These are phyloP conservation scores for Albifimbria verrucaria DNA, from an alignment of 2,329 filamentous ascomycete genomes.

Conservation along the genomic window DNA sequence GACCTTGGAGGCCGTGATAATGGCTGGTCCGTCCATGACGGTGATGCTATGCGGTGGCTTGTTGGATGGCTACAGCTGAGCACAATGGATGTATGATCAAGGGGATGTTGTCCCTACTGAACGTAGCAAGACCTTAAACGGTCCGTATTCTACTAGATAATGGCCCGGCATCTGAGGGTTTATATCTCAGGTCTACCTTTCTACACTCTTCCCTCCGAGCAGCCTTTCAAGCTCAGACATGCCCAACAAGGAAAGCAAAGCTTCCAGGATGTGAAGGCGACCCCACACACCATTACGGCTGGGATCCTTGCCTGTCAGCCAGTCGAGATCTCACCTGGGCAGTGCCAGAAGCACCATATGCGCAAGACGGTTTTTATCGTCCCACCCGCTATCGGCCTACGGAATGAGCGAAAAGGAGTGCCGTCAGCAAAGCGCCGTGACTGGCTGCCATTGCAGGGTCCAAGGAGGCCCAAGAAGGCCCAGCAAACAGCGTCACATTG, in stretches of 20 bases:
- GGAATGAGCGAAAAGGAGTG: not conserved
- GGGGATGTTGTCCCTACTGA: not conserved
- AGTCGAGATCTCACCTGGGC: not conserved
- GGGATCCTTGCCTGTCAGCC: not conserved
- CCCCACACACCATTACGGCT: not conserved
- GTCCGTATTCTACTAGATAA: not conserved
- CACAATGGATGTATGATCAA: too few relatives aligned
- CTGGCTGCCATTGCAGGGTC: too few relatives aligned
- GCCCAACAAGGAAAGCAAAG: not conserved
- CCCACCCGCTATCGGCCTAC: not conserved
- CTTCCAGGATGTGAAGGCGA: not conserved
- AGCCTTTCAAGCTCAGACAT: not conserved
- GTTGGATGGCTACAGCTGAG: too few relatives aligned
- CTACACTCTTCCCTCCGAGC: not conserved
- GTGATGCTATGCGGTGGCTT: conserved; percentile 9
- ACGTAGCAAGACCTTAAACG: not conserved
- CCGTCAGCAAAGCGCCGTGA: too few relatives aligned
- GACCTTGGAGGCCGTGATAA: conserved; percentile 35
- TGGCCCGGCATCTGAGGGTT: not conserved
- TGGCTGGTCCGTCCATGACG: conserved; percentile 32
- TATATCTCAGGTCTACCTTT: not conserved
- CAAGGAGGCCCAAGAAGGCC: too few relatives aligned
- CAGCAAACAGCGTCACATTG: too few relatives aligned
- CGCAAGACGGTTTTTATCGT: too few relatives aligned
- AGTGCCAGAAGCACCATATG: not conserved